Evolutionary conservation across 352 stramenopile genomes (phyloP).

Genomic region (Phytophthora melonis): DNA sequence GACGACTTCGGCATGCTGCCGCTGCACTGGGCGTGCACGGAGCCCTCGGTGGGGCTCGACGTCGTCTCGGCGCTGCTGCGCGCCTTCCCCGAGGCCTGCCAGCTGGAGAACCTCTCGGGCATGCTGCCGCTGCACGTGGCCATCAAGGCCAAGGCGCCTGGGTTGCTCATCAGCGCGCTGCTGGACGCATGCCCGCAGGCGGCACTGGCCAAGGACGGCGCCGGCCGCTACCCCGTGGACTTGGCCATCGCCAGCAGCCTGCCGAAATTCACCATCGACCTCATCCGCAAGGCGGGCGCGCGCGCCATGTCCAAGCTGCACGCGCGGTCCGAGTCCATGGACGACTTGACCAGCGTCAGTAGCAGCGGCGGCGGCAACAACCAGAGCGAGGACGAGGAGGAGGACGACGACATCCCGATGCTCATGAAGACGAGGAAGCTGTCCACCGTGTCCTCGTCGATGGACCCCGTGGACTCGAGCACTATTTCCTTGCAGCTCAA

Average conservation of each 20-base stretch:
- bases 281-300: conserved; percentile 71
- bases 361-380: conserved; percentile 31
- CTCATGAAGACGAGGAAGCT: conserved; percentile 59
- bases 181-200: conserved; percentile 53
- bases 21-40: conserved; percentile 86
- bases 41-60: conserved; percentile 57
- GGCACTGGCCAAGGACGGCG: conserved; percentile 65
- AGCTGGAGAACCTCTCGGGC: conserved; percentile 77
- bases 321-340: conserved; percentile 49
- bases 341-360: conserved; percentile 36
- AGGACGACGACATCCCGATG: conserved; percentile 31
- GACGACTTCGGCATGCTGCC: conserved; percentile 89
- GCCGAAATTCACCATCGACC: conserved; percentile 74
- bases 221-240: conserved; percentile 66
- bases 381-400: conserved; percentile 40
- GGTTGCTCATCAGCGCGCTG: conserved; percentile 66
- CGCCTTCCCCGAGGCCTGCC: conserved; percentile 64
- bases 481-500: conserved; percentile 75
- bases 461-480: conserved; percentile 60
- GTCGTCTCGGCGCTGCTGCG: conserved; percentile 54
- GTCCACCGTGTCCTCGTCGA: conserved; percentile 21
- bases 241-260: conserved; percentile 67
- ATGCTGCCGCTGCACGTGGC: conserved; percentile 87
- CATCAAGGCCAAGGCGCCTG: conserved; percentile 73
- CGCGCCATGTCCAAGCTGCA: conserved; percentile 44